phyloP scores from a whole-genome alignment of 768 basidiomycete genomes.

The Boletus rufocinnamomeus region DNA sequence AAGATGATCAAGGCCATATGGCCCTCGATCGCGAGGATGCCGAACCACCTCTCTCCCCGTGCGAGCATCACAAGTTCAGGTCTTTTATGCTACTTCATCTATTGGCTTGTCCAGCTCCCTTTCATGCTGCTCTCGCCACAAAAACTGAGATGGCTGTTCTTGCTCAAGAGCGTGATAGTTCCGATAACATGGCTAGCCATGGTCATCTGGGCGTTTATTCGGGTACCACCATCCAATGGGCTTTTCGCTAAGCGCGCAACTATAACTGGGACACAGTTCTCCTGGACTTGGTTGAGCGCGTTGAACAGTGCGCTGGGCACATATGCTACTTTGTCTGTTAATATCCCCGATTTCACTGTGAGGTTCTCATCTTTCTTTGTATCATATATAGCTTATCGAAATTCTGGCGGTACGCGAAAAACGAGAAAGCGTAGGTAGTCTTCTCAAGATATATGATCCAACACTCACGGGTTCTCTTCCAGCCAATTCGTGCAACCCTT shows the following conservation, averaged over 20 bases:
- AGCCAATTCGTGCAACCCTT: conserved; percentile 75
- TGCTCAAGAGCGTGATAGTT: conserved; percentile 64
- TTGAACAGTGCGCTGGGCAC: conserved; percentile 77
- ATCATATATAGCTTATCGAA: conserved; percentile 1
- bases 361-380: conserved; percentile 9
- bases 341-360: conserved; percentile 84
- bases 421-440: conserved; percentile 55
- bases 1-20: conserved; percentile 81
- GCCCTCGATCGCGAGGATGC: conserved; percentile 67
- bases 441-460: neutral
- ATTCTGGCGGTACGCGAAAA: conserved; percentile 67
- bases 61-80: conserved; percentile 68
- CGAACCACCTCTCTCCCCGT: conserved; percentile 59
- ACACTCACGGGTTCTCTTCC: conserved; percentile 2
- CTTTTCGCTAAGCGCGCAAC: conserved; percentile 55
- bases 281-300: conserved; percentile 77
- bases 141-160: conserved; percentile 76
- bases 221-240: conserved; percentile 61
- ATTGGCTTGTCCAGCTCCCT: conserved; percentile 77
- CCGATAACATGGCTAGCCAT: conserved; percentile 68
- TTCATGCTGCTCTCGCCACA: conserved; percentile 78
- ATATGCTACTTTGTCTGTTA: conserved; percentile 72
- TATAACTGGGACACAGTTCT: conserved; percentile 54
- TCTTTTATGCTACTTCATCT: conserved; percentile 76
- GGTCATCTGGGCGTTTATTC: conserved; percentile 76